phyloP scores from a whole-genome alignment of 306 rosid genomes.

The Luffa acutangula region DNA sequence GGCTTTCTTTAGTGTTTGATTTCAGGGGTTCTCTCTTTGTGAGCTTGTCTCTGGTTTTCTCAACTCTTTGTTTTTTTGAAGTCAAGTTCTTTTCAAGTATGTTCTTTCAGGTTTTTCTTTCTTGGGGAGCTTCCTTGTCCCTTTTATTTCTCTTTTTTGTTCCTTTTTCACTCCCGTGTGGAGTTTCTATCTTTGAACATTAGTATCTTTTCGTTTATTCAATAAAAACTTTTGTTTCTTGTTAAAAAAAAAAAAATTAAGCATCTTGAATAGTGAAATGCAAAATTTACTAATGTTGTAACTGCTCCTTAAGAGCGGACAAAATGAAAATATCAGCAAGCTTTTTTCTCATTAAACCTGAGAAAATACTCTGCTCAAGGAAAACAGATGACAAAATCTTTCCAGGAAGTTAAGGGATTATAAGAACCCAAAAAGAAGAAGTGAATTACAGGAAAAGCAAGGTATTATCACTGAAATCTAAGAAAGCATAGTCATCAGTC shows the following conservation, averaged over 20 bases:
- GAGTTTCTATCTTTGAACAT: no score
- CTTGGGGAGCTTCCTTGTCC: no score
- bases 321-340: background rate
- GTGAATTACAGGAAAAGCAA: background rate
- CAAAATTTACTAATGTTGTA: background rate
- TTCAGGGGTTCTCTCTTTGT: no score
- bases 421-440: background rate
- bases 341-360: background rate
- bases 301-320: background rate
- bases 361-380: background rate
- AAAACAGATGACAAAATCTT: background rate
- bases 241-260: background rate
- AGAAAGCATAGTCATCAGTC: background rate
- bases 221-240: no score
- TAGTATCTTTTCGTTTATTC: no score
- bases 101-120: no score
- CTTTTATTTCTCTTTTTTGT: no score
- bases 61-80: no score
- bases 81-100: no score
- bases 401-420: background rate
- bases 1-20: no score
- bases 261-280: background rate
- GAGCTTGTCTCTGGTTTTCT: no score
- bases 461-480: background rate
- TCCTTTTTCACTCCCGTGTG: no score